A percentile compares a stretch with the other conserved stretches of the same genome.
Evolutionary conservation across 2,329 filamentous ascomycete genomes (phyloP).

Genomic region (Balansia obtecta): DNA sequence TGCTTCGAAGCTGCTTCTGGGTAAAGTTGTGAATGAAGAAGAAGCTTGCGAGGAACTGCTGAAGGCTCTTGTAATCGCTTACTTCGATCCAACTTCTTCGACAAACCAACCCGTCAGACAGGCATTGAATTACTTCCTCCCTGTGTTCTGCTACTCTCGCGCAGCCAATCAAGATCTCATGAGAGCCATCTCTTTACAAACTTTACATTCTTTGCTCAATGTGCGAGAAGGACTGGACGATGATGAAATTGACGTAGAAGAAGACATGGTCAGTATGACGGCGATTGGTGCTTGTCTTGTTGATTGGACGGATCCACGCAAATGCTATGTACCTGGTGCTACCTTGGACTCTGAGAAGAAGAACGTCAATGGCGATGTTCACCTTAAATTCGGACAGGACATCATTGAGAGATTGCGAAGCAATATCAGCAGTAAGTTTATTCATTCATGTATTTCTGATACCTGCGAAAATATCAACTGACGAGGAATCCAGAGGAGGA

Average conservation of each 20-base stretch:
- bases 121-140: conserved; percentile 83
- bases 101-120: conserved; percentile 75
- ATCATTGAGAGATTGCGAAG: conserved; percentile 63
- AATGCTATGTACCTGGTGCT: conserved; percentile 46
- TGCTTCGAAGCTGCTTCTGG: conserved; percentile 75
- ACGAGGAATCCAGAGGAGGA: conserved; percentile 53
- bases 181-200: conserved; percentile 58
- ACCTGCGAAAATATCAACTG: too few species aligned
- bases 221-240: conserved; percentile 62
- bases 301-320: conserved; percentile 91
- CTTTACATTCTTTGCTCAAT: conserved; percentile 63
- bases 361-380: conserved; percentile 62
- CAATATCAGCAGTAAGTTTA: conserved; percentile 50
- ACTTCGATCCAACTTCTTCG: conserved; percentile 76
- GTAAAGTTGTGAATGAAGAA: conserved; percentile 60
- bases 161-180: conserved; percentile 74
- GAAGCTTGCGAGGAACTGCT: conserved; percentile 62
- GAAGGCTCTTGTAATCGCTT: conserved; percentile 70
- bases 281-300: conserved; percentile 72
- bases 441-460: not conserved
- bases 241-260: conserved; percentile 60
- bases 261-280: conserved; percentile 67
- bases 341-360: conserved; percentile 46
- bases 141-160: conserved; percentile 83
- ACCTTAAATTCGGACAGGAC: conserved; percentile 65